These are phyloP conservation scores for Corynascus novoguineensis DNA, from an alignment of 495 filamentous ascomycete species.

Conservation along the genomic window DNA sequence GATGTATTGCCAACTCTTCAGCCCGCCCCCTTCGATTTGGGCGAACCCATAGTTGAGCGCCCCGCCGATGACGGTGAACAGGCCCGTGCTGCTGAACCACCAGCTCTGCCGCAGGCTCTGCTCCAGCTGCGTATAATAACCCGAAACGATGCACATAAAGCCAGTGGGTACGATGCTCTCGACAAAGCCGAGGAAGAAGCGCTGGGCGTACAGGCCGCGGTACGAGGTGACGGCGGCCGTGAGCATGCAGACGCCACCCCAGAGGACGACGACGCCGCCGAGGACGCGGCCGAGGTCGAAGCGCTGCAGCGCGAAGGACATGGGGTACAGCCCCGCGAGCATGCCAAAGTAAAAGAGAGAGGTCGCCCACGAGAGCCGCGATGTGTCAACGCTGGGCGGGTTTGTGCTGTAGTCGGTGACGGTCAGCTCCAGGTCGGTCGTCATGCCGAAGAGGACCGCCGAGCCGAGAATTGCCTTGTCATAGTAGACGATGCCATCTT, in stretches of 20 bases:
- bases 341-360: slow-evolving; percentile 77
- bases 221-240: slow-evolving; percentile 61
- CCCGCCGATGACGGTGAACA: slow-evolving; percentile 47
- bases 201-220: slow-evolving; percentile 54
- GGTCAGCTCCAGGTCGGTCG: slow-evolving; percentile 54
- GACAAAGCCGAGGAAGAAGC: slow-evolving; percentile 66
- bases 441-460: slow-evolving; percentile 70
- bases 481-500: slow-evolving; percentile 68
- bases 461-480: slow-evolving; percentile 75
- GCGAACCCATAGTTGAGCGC: slow-evolving; percentile 56
- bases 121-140: slow-evolving; percentile 53
- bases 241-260: slow-evolving; percentile 61
- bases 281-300: slow-evolving; percentile 59
- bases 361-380: slow-evolving; percentile 66
- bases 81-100: slow-evolving; percentile 41
- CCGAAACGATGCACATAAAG: slow-evolving; percentile 48
- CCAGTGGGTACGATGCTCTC: slow-evolving; percentile 45
- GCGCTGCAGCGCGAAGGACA: slow-evolving; percentile 62
- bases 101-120: slow-evolving; percentile 39
- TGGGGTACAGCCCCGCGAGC: slow-evolving; percentile 66
- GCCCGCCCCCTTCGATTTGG: slow-evolving; percentile 51
- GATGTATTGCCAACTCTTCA: slow-evolving; percentile 55
- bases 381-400: slow-evolving; percentile 54
- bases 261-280: slow-evolving; percentile 58
- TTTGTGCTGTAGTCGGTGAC: slow-evolving; percentile 44